Evolutionary conservation across 257 asterid species (phyloP).

Genomic region (Solanum chiquidenum): DNA sequence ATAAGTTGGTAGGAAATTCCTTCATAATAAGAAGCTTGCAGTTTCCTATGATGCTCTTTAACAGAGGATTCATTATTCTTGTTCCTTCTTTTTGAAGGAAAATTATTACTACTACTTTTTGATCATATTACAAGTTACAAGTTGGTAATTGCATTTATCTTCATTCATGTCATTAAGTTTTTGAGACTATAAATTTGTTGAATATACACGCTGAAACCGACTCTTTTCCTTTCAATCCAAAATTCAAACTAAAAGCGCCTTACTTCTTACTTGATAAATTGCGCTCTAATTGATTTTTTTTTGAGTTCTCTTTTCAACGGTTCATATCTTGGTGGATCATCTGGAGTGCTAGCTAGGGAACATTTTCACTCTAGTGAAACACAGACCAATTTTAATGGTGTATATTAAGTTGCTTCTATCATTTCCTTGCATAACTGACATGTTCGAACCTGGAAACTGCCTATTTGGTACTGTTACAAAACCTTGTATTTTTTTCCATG

Average conservation of each 20-base stretch:
- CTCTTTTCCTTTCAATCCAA: neutral
- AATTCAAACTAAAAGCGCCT: neutral
- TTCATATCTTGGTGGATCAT: constrained; percentile 1
- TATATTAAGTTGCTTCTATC: neutral
- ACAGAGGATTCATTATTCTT: neutral
- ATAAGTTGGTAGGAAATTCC: neutral
- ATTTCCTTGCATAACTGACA: neutral
- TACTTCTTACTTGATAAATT: neutral
- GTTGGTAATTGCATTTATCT: neutral
- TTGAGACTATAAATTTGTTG: neutral
- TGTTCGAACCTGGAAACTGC: neutral
- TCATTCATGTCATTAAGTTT: neutral
- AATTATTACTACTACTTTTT: neutral
- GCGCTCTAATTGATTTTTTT: neutral
- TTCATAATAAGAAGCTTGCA: neutral
- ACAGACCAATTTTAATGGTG: neutral
- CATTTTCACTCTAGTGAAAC: neutral
- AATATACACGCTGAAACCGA: neutral
- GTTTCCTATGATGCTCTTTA: neutral
- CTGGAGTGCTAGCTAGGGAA: neutral
- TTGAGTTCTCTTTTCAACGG: neutral
- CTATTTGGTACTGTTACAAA: neutral
- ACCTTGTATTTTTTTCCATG: neutral
- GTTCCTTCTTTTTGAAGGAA: neutral
- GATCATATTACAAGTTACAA: neutral